Percentiles rank a stretch among this genome's conserved stretches.
Conservation (phyloP, 176 grass and related monocot species). For the Paspalum notatum region DNA sequence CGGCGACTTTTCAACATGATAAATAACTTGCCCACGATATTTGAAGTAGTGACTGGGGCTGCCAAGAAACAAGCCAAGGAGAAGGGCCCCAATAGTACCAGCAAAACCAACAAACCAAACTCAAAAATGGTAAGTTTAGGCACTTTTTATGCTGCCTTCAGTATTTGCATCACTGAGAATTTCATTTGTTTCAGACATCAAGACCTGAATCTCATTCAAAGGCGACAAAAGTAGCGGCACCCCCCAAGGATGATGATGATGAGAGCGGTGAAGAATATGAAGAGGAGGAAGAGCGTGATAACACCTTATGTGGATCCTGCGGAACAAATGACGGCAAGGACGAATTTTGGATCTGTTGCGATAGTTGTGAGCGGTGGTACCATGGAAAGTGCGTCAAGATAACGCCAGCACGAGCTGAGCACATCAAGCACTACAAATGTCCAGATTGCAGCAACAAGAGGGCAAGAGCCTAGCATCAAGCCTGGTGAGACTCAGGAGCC, state of each 20-base stretch:
- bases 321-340: constrained; percentile 78
- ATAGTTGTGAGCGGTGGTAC: constrained; percentile 88
- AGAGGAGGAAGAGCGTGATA: constrained; percentile 83
- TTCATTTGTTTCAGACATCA: constrained; percentile 38
- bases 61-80: constrained; percentile 88
- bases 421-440: constrained; percentile 99
- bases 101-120: constrained; percentile 72
- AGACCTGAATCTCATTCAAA: constrained; percentile 63
- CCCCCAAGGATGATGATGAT: constrained; percentile 72
- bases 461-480: constrained; percentile 49
- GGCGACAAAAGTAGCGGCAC: constrained; percentile 43
- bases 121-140: constrained; percentile 69
- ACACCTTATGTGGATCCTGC: constrained; percentile 81
- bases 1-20: constrained; percentile 93
- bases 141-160: constrained; percentile 4
- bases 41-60: constrained; percentile 89
- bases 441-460: constrained; percentile 84
- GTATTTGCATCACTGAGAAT: constrained; percentile 11
- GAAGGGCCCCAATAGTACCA: constrained; percentile 72
- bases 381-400: constrained; percentile 95
- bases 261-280: constrained; percentile 71
- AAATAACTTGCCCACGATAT: constrained; percentile 92
- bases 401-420: constrained; percentile 84
- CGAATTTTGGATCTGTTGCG: constrained; percentile 97
- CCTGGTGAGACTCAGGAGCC: neutral